These are phyloP conservation scores for Fragilaria crotonensis DNA, from an alignment of 108 stramenopile genomes.

Conservation along the genomic window DNA sequence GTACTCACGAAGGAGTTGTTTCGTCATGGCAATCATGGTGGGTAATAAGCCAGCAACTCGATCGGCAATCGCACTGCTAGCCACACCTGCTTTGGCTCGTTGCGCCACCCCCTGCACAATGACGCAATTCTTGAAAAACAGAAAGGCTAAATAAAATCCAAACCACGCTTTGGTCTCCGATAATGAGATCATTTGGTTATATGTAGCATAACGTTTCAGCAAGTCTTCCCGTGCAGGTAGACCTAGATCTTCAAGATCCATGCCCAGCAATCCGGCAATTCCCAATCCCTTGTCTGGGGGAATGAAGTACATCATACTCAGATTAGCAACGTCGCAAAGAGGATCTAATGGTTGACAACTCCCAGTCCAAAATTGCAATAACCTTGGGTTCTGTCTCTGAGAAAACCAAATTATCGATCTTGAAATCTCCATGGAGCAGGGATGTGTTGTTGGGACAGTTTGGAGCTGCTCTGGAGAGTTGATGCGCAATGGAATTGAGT, in stretches of 20 bases:
- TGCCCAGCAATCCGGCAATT: conserved; percentile 46
- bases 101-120: conserved; percentile 95
- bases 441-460: conserved; percentile 46
- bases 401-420: conserved; percentile 93
- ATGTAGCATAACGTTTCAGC: conserved; percentile 37
- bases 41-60: conserved; percentile 65
- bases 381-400: conserved; percentile 84
- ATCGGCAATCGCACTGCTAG: conserved; percentile 70
- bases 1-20: conserved; percentile 33
- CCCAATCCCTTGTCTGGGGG: conserved; percentile 41
- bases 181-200: conserved; percentile 3
- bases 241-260: conserved; percentile 37
- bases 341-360: conserved; percentile 86
- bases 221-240: conserved; percentile 63
- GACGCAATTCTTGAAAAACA: conserved; percentile 91
- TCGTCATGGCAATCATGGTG: conserved; percentile 43
- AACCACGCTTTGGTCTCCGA: conserved; percentile 35
- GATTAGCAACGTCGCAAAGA: conserved; percentile 89
- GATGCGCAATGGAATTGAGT: conserved; percentile 35
- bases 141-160: conserved; percentile 76
- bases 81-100: conserved; percentile 72
- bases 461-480: conserved; percentile 31
- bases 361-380: conserved; percentile 96
- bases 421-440: conserved; percentile 94
- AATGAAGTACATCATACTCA: conserved; percentile 85